Base-by-base conservation (phyloP, 2,329 filamentous ascomycete genomes). In the Hypoxylon sp. region DNA sequence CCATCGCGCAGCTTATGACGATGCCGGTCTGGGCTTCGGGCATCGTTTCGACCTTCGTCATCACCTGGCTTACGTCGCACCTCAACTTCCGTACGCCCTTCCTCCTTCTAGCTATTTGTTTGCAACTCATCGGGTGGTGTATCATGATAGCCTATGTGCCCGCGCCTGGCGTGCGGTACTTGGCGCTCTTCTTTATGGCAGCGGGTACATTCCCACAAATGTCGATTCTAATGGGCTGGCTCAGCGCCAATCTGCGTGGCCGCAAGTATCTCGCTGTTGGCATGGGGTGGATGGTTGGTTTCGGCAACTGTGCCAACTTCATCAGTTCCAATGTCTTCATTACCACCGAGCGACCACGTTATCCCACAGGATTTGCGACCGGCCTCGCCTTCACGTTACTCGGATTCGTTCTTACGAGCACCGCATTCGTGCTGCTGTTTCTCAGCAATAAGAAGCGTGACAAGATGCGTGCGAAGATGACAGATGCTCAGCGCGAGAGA, bases 261-360 rank as follows among this genome's bases (percentile, higher is more conserved):
- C 77, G 77, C 58, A 77, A 79, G 42, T 79, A 80, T 60, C 79
- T 82, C 21, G 80, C 79, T 5, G 76, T 83, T 6, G 81, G 79
- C 2, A 80, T 79, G 72, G 82, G 77, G 1, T 76, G 82, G 71
- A 79, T 81, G 72, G 74, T 80, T 2, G 80, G 80, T 2, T 80
- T 83, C 19, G 82, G 81, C n/a, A 83, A 83, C 70, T 82, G 80
- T 62, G 82, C 80, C 52, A 82, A 81, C 52, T 80, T 84, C 56
- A 75, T 83, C 6, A 78, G 78, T 3, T 75, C 77, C 27, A 82
- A 82, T 62, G 75, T 83, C 5, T 84, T 83, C 66, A 79, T 83
- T 67, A 76, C 74, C 8, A 64, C 59, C 2, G 75, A 83, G 69
- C 72, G 76, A 2, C 82, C 81, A 2, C 73, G 67, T 5, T 83